Evolutionary conservation across 805 yeast species (phyloP), one percentile per base, ranked within the genome.

Genomic region (Candida koratica): DNA sequence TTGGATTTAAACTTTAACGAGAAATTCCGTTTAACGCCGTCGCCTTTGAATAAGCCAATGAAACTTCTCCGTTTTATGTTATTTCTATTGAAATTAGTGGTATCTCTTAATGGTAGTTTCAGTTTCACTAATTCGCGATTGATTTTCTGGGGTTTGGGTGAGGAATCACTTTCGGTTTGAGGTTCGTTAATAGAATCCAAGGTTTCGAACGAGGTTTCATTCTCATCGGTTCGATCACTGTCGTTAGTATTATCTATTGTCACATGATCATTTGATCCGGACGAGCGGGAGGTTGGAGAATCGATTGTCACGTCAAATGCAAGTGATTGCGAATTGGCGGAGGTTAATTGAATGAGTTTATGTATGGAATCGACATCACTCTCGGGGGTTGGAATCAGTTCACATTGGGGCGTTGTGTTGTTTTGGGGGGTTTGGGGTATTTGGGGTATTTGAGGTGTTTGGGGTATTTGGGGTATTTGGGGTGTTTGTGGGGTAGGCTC

Each of bases 1-100:
- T 39, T 49, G n/a, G 51, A 43, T 30, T 44, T 49, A 14, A 47
- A 27, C 26, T 47, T 49, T 25, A 51, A 33, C 7, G 52, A 40
- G 26, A 48, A 43, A 31, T 37, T 45, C 17, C 50, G 31, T 29
- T 44, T 49, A 17, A 44, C 39, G 18, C 38, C 31, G 16, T 46
- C 49, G 15, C 33, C 37, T 27, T 41, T 48, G 35, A 49, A 48
- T 17, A 47, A 28, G 15, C 29, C 31, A 4, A 48, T 39, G 15
- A 49, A 33, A 22, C 52, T 47, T 25, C 42, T 48, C 17, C 54
- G 43, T 27, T 44, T 44, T 18, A 19, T 19, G 20, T 29, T 18
- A 12, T 29, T 18, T 10, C 32, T 29, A 29, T 29, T 28, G 15
- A 28, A 17, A 6, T 28, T 29, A 6, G 20, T 29, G 6, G 28